Base-by-base conservation (phyloP, 805 yeast genomes). In the Pichia thaimueangensis region DNA sequence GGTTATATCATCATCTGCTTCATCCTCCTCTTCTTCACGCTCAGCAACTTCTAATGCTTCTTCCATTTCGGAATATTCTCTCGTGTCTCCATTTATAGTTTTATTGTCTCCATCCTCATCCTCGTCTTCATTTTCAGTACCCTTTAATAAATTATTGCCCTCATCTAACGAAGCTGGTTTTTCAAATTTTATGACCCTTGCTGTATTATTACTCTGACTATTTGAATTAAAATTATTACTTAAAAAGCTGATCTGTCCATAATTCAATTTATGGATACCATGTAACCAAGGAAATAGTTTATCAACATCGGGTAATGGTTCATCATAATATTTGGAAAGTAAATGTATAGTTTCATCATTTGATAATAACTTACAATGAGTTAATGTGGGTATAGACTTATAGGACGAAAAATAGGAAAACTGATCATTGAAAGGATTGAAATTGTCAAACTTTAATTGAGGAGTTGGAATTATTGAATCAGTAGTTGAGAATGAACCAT, bases 261-360 rank as follows among this genome's bases (percentile, higher is more conserved):
- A 64, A 53, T 78, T 77, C 28, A 70, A 67, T 12, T 68, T 69
- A 47, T 81, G 78, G 34, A 84, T 67, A 1, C 95, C 93, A 58
- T 89, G 96, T 21, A 86, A 67, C 96, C 96, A 88, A 0, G 97
- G 97, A 53, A 88, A 89, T 71, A 89, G 76, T 10, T 56, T 55
- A 20, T 69, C 73, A 16, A 89, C 81, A 4, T 74, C 74, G 0
- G 96, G 95, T 31, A 81, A 55, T 3, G 52, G 57, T 11, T 56
- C 35, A 2, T 56, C 44, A 34, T 54, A 58, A 23, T 57, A 56
- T 3, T 31, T 43, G 9, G 42, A 41, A 15, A 60, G 44, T 9
- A 55, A 49, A 9, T 47, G 43, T 34, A 54, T 49, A 3, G 54
- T 39, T 41, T 60, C 64, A n/a, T 53, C 56, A 6, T 51, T 47